These are phyloP conservation scores for Protea cynaroides DNA, from an alignment of 164 flowering plant genomes.

Conservation along the genomic window DNA sequence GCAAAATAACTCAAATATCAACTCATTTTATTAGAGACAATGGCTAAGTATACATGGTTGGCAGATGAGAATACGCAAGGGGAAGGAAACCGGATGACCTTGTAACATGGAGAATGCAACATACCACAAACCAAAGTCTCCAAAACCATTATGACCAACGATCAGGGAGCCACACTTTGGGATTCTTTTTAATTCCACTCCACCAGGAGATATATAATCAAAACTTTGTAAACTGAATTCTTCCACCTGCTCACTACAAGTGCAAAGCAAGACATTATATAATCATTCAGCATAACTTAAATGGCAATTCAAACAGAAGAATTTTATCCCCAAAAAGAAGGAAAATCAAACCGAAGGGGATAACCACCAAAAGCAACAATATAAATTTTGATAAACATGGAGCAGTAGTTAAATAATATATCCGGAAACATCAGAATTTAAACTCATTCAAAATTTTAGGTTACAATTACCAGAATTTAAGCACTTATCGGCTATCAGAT, in stretches of 20 bases:
- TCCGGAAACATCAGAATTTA: too few relatives aligned
- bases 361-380: too few relatives aligned
- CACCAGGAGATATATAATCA: conserved; percentile 36
- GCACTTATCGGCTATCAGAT: too few relatives aligned
- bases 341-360: too few relatives aligned
- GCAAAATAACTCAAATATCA: not conserved
- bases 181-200: conserved; percentile 63
- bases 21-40: not conserved
- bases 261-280: conserved; percentile 1
- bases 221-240: conserved; percentile 42
- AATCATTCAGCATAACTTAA: not conserved
- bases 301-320: too few relatives aligned
- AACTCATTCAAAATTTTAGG: too few relatives aligned
- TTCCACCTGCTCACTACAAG: conserved; percentile 47
- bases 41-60: not conserved
- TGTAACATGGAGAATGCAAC: conserved; percentile 9
- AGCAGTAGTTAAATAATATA: too few relatives aligned
- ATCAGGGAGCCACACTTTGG: conserved; percentile 51
- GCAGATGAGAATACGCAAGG: not conserved
- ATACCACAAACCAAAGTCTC: conserved; percentile 81
- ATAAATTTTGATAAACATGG: too few relatives aligned
- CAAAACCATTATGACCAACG: conserved; percentile 75
- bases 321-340: too few relatives aligned
- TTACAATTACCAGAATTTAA: too few relatives aligned
- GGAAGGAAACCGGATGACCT: conserved; percentile 1